Evolutionary conservation across 139 green algal genomes (phyloP).

Genomic region (Coelastrella sp.): DNA sequence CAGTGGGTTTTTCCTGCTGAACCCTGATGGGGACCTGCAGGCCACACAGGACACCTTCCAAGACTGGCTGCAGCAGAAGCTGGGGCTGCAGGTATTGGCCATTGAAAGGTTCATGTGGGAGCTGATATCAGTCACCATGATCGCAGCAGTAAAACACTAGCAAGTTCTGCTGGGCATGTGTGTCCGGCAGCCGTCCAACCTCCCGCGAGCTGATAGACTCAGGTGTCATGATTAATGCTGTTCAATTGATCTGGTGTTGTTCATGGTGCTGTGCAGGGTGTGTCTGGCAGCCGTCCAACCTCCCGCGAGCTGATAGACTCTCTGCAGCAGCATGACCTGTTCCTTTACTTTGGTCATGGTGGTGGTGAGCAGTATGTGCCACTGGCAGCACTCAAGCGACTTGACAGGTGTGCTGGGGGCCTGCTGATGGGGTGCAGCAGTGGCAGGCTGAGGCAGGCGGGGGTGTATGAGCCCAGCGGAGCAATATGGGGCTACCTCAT

Average conservation of each 20-base stretch:
- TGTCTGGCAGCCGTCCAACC: conserved; percentile 56
- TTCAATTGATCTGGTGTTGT: too few species aligned
- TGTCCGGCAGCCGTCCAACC: background rate
- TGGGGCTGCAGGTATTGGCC: conserved; percentile 74
- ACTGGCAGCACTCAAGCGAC: conserved; percentile 62
- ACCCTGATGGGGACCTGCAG: conserved; percentile 77
- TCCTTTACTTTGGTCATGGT: conserved; percentile 95
- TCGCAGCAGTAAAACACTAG: background rate
- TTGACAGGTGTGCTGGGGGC: conserved; percentile 69
- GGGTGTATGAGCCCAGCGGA: conserved; percentile 78
- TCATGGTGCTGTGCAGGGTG: conserved; percentile 59
- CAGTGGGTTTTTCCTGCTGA: conserved; percentile 85
- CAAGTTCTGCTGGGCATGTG: background rate
- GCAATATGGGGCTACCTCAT: conserved; percentile 82
- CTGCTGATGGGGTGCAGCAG: conserved; percentile 96
- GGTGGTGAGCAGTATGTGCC: conserved; percentile 87
- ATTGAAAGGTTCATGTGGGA: background rate
- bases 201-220: too few species aligned
- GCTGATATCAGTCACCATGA: too few species aligned
- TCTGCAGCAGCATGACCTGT: conserved; percentile 76
- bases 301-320: conserved; percentile 57
- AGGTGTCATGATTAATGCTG: too few species aligned
- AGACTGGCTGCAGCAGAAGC: conserved; percentile 68
- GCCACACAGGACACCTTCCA: conserved; percentile 72
- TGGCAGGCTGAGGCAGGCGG: conserved; percentile 68